Base-by-base conservation (phyloP, 2,329 filamentous ascomycete genomes). In the Dryadomyces quercivorus region DNA sequence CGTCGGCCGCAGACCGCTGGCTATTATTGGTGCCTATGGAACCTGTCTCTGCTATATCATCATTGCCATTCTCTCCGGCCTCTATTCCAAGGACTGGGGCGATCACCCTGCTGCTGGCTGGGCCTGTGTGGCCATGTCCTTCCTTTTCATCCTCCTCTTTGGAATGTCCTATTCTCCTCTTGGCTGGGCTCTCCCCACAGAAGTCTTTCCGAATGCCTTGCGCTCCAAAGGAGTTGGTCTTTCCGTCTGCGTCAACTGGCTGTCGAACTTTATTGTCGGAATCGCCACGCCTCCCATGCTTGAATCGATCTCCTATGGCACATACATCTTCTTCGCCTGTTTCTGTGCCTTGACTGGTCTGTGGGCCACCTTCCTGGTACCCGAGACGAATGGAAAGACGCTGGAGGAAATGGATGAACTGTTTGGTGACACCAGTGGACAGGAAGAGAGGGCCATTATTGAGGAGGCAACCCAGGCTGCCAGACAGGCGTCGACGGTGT, bases 11-110 rank as follows among this genome's bases (percentile, higher is more conserved):
- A 61, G 54, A 38, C 59, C 49, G 22, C 59, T 55, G 43, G 61
- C 60, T 15, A 51, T 68, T 5, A 57, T 62, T 46, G 61, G 62
- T 4, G 59, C 57, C 4, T 49, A 63, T 21, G 60, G 61, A 36
- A 94, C 95, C 88, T 73, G 91, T 42, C 66, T 91, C 63, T 90
- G 85, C 73, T 85, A 94, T 70, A 90, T 92, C 76, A 75, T 95
- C 66, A 86, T 92, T 54, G 89, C 81, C 63, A 88, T 92, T 63
- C 69, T 86, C 45, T 84, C 84, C 69, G 78, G 82, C 53, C 79
- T 77, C 2, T 58, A 46, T n/a, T 36, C 54, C 12, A 13, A 50
- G 22, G 21, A 34, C 40, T 58, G 57, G 57, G 16, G 43, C 2
- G 31, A 43, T 12, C 57, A 59, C 53, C 10, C 13, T 13, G 34